Evolutionary conservation across 1,139 yeast genomes (phyloP).

Genomic region (Scheffersomyces parashehatae): DNA sequence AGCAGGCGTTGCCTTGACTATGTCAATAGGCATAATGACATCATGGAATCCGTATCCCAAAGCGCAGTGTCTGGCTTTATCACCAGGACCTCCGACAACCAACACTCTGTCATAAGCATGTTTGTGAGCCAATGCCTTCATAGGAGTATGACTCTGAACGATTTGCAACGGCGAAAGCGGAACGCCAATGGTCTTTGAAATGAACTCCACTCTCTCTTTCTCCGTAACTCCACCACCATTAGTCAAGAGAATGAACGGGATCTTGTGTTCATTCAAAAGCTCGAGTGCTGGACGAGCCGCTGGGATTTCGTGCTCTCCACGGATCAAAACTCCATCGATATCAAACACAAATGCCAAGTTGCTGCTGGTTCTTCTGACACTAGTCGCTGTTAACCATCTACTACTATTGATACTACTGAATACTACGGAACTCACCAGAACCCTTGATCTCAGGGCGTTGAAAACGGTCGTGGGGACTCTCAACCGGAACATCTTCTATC

Average conservation of each 20-base stretch:
- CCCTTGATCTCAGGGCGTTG: too few species aligned
- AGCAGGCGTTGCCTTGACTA: slow-evolving; percentile 55
- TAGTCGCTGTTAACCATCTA: too few species aligned
- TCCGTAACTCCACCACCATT: slow-evolving; percentile 93
- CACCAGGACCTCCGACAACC: slow-evolving; percentile 83
- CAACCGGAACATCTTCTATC: too few species aligned
- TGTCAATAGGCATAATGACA: slow-evolving; percentile 76
- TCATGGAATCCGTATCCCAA: slow-evolving; percentile 75
- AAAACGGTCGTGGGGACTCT: too few species aligned
- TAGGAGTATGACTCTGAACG: slow-evolving; percentile 91
- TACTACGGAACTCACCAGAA: too few species aligned
- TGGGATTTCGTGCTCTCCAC: slow-evolving; percentile 72
- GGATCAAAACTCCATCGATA: slow-evolving; percentile 89
- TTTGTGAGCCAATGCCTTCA: slow-evolving; percentile 54
- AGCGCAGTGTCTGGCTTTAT: slow-evolving; percentile 71
- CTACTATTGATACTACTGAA: too few species aligned
- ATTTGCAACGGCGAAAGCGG: slow-evolving; percentile 63
- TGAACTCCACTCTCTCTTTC: slow-evolving; percentile 53
- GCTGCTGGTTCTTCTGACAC: background rate
- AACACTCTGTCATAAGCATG: slow-evolving; percentile 59
- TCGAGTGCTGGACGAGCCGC: slow-evolving; percentile 67
- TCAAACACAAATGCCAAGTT: slow-evolving; percentile 43
- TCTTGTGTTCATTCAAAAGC: slow-evolving; percentile 50
- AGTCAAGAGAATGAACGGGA: slow-evolving; percentile 84
- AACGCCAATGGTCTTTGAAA: slow-evolving; percentile 53